These are phyloP conservation scores for Diaporthe australafricana DNA, from an alignment of 2,329 filamentous ascomycete species.

Conservation along the genomic window DNA sequence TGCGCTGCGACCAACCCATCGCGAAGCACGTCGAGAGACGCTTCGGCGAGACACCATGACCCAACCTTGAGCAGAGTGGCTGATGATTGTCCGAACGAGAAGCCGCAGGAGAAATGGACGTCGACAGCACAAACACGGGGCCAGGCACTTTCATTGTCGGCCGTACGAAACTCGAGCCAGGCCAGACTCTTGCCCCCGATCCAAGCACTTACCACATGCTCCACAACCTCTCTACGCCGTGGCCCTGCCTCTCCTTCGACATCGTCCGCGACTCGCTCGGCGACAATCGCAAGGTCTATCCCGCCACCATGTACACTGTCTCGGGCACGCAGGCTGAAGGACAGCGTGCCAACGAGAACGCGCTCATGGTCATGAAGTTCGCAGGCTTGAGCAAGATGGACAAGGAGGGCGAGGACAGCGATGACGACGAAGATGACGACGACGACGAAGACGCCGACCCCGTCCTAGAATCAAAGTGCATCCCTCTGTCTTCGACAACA, in stretches of 20 bases:
- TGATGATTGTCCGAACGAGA: constrained; percentile 35
- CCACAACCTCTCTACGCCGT: constrained; percentile 91
- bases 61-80: not conserved
- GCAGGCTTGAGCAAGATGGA: constrained; percentile 92
- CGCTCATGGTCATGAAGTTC: constrained; percentile 96
- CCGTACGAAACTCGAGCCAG: constrained; percentile 88
- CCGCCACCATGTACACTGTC: constrained; percentile 94
- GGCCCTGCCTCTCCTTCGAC: constrained; percentile 98
- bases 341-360: constrained; percentile 83
- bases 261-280: constrained; percentile 88
- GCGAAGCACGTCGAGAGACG: not conserved
- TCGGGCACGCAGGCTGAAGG: constrained; percentile 92
- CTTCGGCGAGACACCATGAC: not conserved
- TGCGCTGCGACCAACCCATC: not conserved
- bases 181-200: constrained; percentile 92
- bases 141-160: constrained; percentile 96
- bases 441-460: constrained; percentile 86
- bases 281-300: constrained; percentile 91
- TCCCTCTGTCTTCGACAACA: constrained; percentile 87
- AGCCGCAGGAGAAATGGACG: constrained; percentile 78
- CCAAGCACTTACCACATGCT: constrained; percentile 98
- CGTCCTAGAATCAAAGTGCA: constrained; percentile 91
- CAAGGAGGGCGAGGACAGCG: constrained; percentile 73
- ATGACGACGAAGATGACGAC: constrained; percentile 76
- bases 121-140: constrained; percentile 66